Evolutionary conservation across 768 basidiomycete genomes (phyloP).

Genomic region (Podaxis mareebaensis): DNA sequence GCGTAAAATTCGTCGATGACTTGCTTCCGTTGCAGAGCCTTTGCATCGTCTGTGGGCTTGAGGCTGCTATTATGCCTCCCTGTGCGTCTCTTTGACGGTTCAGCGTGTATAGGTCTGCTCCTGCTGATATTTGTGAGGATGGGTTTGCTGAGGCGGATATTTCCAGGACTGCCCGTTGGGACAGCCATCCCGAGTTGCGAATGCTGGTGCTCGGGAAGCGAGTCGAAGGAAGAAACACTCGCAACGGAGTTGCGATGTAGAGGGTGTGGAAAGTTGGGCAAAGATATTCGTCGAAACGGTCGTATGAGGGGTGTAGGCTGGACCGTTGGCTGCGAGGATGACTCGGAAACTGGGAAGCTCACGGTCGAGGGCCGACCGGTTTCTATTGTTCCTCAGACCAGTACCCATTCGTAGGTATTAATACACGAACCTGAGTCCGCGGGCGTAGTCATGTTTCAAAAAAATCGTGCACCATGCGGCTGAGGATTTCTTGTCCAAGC

Average conservation of each 20-base stretch:
- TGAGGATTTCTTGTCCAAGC: background rate
- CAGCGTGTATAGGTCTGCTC: conserved; percentile 37
- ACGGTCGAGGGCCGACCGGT: conserved; percentile 23
- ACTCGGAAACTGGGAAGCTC: conserved; percentile 29
- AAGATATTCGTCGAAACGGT: conserved; percentile 64
- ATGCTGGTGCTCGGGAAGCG: conserved; percentile 55
- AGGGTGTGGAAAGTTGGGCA: conserved; percentile 52
- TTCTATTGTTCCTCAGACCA: background rate
- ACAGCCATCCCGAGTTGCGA: conserved; percentile 19
- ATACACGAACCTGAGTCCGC: conserved; percentile 11
- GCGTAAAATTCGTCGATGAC: conserved; percentile 80
- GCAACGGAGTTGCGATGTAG: conserved; percentile 64
- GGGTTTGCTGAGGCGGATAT: conserved; percentile 14
- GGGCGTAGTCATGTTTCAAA: conserved; percentile 8
- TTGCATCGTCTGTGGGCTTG: conserved; percentile 44
- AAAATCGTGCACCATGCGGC: background rate
- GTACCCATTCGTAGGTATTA: background rate
- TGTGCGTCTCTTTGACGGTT: conserved; percentile 38
- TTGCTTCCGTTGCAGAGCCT: conserved; percentile 56
- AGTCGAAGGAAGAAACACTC: conserved; percentile 75
- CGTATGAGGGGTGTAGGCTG: conserved; percentile 5
- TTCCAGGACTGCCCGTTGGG: conserved; percentile 14
- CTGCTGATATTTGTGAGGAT: conserved; percentile 26
- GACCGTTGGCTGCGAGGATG: background rate
- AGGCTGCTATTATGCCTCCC: conserved; percentile 37